Evolutionary conservation across 768 basidiomycete species (phyloP).

Genomic region (Cubamyces lactineus): DNA sequence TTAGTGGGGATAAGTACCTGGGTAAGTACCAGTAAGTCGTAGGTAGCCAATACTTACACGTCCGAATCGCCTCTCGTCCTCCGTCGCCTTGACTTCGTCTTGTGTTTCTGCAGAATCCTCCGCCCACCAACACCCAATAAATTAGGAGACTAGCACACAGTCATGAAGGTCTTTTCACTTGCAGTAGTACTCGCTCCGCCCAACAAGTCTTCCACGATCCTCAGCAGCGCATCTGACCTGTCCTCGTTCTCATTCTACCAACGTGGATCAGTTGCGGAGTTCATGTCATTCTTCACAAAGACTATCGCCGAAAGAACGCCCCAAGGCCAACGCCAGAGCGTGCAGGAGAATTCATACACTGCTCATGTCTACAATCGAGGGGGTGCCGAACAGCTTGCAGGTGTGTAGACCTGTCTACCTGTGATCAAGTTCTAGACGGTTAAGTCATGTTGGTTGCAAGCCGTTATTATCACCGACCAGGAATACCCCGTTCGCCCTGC

Average conservation of each 20-base stretch:
- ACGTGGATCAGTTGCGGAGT: slow-evolving; percentile 83
- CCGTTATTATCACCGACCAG: slow-evolving; percentile 89
- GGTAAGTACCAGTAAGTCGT: no score
- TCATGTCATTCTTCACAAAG: slow-evolving; percentile 92
- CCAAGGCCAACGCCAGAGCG: slow-evolving; percentile 88
- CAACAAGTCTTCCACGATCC: slow-evolving; percentile 61
- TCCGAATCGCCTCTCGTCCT: no score
- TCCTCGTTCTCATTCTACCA: slow-evolving; percentile 96
- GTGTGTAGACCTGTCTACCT: slow-evolving; percentile 45
- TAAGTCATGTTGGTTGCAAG: slow-evolving; percentile 41
- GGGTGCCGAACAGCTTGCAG: slow-evolving; percentile 82
- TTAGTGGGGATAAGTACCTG: no score
- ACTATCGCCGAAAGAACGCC: slow-evolving; percentile 89
- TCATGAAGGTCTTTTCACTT: slow-evolving; percentile 88
- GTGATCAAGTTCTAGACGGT: background rate
- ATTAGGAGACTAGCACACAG: background rate
- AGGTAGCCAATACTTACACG: no score
- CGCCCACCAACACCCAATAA: background rate
- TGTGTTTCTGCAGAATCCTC: no score
- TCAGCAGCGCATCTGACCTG: slow-evolving; percentile 76
- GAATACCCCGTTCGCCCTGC: slow-evolving; percentile 98
- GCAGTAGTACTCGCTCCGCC: slow-evolving; percentile 72
- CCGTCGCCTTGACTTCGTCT: no score
- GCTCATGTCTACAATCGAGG: slow-evolving; percentile 94
- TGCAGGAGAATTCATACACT: slow-evolving; percentile 91